Evolutionary conservation across 345 rosid species (phyloP).

Genomic region (Eucalyptus cladocalyx): DNA sequence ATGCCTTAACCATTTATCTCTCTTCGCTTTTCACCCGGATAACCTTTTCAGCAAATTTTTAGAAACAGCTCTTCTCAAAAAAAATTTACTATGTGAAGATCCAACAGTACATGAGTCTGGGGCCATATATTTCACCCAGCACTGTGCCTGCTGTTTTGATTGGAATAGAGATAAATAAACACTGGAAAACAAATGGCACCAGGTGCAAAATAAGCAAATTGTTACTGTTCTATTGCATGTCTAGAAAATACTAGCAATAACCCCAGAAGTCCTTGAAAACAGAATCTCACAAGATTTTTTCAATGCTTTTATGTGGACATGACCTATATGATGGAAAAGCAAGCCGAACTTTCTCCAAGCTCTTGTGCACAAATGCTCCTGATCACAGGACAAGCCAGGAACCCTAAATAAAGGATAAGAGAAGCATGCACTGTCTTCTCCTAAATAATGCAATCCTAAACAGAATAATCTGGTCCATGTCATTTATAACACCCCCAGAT

Average conservation of each 20-base stretch:
- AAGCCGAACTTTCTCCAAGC: neutral
- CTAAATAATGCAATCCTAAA: neutral
- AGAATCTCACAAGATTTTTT: neutral
- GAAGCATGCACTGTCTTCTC: neutral
- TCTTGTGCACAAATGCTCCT: neutral
- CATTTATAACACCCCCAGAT: neutral
- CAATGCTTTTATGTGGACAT: neutral
- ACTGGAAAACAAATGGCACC: neutral
- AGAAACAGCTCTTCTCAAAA: neutral
- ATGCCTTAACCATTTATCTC: neutral
- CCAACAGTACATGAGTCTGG: neutral
- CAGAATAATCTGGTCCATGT: neutral
- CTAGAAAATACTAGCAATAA: neutral
- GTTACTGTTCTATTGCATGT: neutral
- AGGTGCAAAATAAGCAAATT: neutral
- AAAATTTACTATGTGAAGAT: rapidly evolving
- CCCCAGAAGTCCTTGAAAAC: neutral
- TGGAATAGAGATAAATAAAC: neutral
- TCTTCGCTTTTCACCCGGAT: rapidly evolving
- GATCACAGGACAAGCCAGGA: neutral
- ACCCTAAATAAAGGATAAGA: neutral
- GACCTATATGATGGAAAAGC: neutral
- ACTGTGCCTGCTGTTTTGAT: neutral
- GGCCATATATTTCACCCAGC: neutral
- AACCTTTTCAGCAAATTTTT: neutral